These are phyloP conservation scores for Aspergillus hancockii DNA, from an alignment of 495 filamentous ascomycete species.

Conservation along the genomic window DNA sequence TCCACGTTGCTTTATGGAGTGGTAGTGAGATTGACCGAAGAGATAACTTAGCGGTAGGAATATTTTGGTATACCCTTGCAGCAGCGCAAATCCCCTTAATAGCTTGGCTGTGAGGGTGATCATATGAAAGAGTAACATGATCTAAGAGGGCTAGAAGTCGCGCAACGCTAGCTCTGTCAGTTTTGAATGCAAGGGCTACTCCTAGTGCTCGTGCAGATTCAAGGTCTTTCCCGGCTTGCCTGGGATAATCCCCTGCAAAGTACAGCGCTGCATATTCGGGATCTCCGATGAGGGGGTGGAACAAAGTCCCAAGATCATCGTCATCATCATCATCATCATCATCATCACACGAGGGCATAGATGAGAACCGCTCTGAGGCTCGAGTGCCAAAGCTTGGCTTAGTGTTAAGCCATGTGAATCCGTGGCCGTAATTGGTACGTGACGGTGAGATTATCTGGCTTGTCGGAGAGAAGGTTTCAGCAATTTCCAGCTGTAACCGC, in stretches of 20 bases:
- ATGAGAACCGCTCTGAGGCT: neutral
- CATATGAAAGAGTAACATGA: neutral
- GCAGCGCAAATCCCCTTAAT: slow-evolving; percentile 1
- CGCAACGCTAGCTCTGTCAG: neutral
- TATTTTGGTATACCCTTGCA: neutral
- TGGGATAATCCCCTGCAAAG: slow-evolving; percentile 2
- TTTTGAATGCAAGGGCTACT: neutral
- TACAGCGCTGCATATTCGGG: neutral
- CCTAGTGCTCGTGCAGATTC: neutral
- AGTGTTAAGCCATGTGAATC: neutral
- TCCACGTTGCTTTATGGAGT: neutral
- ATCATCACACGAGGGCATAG: neutral
- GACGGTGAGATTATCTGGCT: slow-evolving; percentile 3
- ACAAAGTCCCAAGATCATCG: neutral
- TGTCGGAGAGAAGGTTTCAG: neutral
- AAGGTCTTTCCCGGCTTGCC: neutral
- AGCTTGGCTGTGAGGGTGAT: slow-evolving; percentile 3
- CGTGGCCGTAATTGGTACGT: neutral
- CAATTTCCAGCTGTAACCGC: neutral
- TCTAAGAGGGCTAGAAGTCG: neutral
- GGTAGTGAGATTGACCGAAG: neutral
- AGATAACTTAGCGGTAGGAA: neutral
- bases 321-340: neutral
- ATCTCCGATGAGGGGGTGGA: neutral
- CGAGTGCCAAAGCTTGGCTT: neutral